Base-by-base conservation (phyloP, 441 rosid genomes). In the Aleurites moluccanus region DNA sequence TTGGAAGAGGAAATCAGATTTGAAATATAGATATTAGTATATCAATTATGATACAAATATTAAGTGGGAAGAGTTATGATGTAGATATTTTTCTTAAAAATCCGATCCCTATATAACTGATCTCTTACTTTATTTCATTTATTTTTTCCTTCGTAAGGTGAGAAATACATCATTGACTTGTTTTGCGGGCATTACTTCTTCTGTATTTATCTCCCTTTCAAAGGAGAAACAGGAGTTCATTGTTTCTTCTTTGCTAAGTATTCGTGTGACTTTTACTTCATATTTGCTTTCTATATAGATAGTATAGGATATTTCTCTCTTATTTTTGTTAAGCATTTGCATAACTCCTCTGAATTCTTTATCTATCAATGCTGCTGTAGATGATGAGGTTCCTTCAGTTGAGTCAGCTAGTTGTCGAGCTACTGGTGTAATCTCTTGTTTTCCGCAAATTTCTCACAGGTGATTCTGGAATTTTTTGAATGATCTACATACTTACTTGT, bases 391-490 rank as follows among this genome's bases (percentile, higher is more conserved):
- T 75, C 91, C 99, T 79, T 83, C 92, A n/a, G 96, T 95, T 61
- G 84, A 91, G 82, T 90, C 96, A 75, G 98, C 98, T 80, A 91
- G 97, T 79, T 95, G 99, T 85, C 93, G 97, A 81, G 99, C 94
- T 78, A 89, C 92, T 80, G 98, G 99, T 60, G 96, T 95, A 60
- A 75, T 90, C 70, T 88, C 93, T 78, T 92, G 96, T 85, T 92
- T 95, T 86, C 94, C 80, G 27, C 88, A 86, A 81, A 79, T 86
- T 73, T 83, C 85, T 81, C 80, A 70, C 77, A 87, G 98, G 98
- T 95, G 76, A 84, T 73, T 83, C 30, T 63, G 70, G 27, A 65
- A 45, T 50, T 67, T 52, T 76, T 73, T 80, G 20, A 56, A 63
- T 75, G 52, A 55, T 75, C 61, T 47, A 44, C 47, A 70, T 35